Evolutionary conservation across 2,329 filamentous ascomycete genomes (phyloP), one percentile per base, ranked within the genome.

Genomic region (Fusarium metavorans): DNA sequence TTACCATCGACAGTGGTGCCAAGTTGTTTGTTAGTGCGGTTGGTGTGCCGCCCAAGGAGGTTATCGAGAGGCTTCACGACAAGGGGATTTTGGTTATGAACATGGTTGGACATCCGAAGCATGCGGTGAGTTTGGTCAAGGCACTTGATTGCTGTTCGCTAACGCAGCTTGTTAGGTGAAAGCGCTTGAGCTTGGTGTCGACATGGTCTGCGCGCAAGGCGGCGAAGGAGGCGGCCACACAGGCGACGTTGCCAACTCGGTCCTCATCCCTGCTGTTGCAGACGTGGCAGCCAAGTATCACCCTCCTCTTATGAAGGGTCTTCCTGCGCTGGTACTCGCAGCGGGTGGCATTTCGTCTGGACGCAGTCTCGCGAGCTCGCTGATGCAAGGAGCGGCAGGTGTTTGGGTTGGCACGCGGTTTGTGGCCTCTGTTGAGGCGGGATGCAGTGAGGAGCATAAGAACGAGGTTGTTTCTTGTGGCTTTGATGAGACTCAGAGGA

Each of bases 391-490:
- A 18, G 96, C 95, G 1, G 88, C 89, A 5, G 96, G 94, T 13
- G 96, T 97, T 2, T 98, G 96, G 96, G 95, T 98, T 1, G 96
- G 96, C 32, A 98, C 96, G 70, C 88, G 96, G 23, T 98, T 98
- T 83, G 94, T 98, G 18, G 95, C 96, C 1, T 91, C 90, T 10
- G 88, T 87, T 37, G 96, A 98, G 85, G 95, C 95, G 1, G 92
- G 92, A 18, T 95, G 94, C 79, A 94, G 92, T 81, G 88, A 92
- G 77, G 86, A 92, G 85, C 95, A 98, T 83, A 98, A 98, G 85
- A 87, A 93, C 76, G 93, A 92, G 34, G 95, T 98, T 1, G 93
- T 98, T 2, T 86, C 84, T n/a, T 96, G 95, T 66, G 88, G 86
- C 13, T 95, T 94, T 78, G 91, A 93, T 45, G 95, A 94, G 77